phyloP scores from a whole-genome alignment of 139 green algal genomes.

The Closterium sp. region DNA sequence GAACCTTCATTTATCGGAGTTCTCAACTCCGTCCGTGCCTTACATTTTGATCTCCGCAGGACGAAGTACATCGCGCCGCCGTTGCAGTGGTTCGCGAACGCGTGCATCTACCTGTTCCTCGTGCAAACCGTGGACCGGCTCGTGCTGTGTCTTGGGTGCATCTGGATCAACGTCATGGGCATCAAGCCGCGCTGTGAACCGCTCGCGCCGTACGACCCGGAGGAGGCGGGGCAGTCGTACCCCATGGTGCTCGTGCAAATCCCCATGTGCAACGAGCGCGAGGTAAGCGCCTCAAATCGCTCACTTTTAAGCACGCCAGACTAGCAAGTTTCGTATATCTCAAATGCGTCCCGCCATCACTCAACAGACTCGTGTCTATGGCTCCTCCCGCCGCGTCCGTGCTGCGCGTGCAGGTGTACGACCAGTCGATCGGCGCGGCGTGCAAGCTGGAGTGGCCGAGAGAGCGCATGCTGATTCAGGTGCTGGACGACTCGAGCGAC shows the following conservation, averaged over 20 bases:
- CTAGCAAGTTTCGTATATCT: no score
- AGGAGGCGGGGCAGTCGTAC: conserved; percentile 13
- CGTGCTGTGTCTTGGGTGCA: conserved; percentile 15
- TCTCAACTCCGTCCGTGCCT: background rate
- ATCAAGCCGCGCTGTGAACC: conserved; percentile 15
- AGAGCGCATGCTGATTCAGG: conserved; percentile 63
- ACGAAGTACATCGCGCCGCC: conserved; percentile 15
- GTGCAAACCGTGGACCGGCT: conserved; percentile 22
- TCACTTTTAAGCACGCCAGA: no score
- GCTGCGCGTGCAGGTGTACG: conserved; percentile 52
- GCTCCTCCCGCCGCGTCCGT: background rate
- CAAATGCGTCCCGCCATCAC: no score
- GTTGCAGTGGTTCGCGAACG: conserved; percentile 32
- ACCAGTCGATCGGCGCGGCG: conserved; percentile 76
- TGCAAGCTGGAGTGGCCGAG: conserved; percentile 76
- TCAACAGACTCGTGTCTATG: no score
- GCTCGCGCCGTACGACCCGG: conserved; percentile 8
- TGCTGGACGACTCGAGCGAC: conserved; percentile 78
- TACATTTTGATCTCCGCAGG: conserved; percentile 16
- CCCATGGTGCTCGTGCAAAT: conserved; percentile 50
- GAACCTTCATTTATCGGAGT: background rate
- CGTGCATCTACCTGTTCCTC: conserved; percentile 34
- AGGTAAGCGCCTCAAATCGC: conserved; percentile 1
- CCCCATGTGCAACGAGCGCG: conserved; percentile 51
- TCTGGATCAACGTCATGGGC: conserved; percentile 29